Evolutionary conservation across 176 grass and related monocot genomes (phyloP).

Genomic region (Triticum timopheevii): DNA sequence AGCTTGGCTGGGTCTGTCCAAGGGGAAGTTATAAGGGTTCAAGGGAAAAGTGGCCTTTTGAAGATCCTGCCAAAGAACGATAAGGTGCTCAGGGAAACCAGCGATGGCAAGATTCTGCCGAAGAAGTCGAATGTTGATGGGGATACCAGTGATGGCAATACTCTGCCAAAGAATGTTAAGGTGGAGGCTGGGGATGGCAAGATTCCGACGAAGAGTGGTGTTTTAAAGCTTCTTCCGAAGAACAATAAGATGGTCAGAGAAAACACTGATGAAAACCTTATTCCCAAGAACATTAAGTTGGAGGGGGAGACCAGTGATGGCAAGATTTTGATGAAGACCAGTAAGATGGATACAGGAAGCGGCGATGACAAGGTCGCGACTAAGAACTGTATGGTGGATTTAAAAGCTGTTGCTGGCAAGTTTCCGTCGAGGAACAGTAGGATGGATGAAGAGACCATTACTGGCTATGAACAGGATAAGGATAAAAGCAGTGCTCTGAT

Average conservation of each 20-base stretch:
- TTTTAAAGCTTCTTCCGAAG: constrained; percentile 38
- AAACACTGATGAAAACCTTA: constrained; percentile 12
- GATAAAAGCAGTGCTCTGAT: constrained; percentile 21
- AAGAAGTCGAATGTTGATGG: constrained; percentile 13
- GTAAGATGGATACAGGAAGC: background rate
- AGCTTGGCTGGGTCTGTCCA: background rate
- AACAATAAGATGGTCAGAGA: constrained; percentile 23
- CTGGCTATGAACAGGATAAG: background rate
- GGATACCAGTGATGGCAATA: constrained; percentile 13
- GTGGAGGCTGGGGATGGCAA: constrained; percentile 20
- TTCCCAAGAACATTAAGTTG: constrained; percentile 10
- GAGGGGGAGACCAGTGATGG: background rate
- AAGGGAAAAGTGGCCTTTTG: constrained; percentile 59
- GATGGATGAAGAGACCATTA: constrained; percentile 15
- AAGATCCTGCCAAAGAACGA: constrained; percentile 34
- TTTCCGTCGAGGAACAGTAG: constrained; percentile 10
- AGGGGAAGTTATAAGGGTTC: constrained; percentile 36
- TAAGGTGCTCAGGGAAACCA: constrained; percentile 3
- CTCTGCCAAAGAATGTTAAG: background rate
- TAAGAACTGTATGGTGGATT: constrained; percentile 18
- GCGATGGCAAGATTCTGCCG: constrained; percentile 9
- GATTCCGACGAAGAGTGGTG: constrained; percentile 23
- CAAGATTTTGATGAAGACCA: constrained; percentile 28
- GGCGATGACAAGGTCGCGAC: background rate
- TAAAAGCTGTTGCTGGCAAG: constrained; percentile 31